Base-by-base conservation (phyloP, 345 rosid genomes). In the Eucalyptus brandiana region DNA sequence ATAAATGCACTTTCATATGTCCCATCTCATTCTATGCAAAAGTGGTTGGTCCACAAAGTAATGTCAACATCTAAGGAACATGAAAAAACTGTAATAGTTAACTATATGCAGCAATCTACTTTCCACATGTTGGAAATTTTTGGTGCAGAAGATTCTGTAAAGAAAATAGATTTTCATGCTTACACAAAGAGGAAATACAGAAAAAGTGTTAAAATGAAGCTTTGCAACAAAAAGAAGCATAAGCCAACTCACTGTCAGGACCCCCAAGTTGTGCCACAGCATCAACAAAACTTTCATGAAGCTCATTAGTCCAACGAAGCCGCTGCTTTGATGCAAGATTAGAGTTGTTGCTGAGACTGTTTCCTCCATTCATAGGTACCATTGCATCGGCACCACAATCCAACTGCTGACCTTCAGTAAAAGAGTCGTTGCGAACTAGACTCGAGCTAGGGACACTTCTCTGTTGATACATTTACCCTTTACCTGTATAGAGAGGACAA, bases 211-310 rank as follows among this genome's bases (percentile, higher is more conserved):
- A 87, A 21, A 15, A 81, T 50, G 14, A 44, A n/a, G 50, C 34
- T 40, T 58, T 24, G 37, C 21, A 54, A 89, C 58, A 44, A 51
- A 56, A 72, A 53, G 26, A n/a, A 34, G 80, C 80, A 37, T 58
- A 56, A 88, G 87, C 87, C 69, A 88, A 97, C 98, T 94, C 90
- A 97, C 98, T 92, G 91, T 97, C 99, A 88, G 99, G 99, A 90
- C 99, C 99, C 87, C 99, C 99, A 90, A 97, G 98, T 92, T 97
- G 99, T 86, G 98, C 96, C 17, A 97, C 99, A 60, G 99, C 97
- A 94, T 97, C 98, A 87, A 96, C 98, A 92, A 97, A 97, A 88
- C 96, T 95, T 58, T 97, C 99, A 88, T 97, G 99, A 89, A 97
- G 99, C 86, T 97, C 85, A 76, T 76, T 24, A 40, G 30, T 76